phyloP scores from a whole-genome alignment of 192 early-diverging fungal genomes.

The Coemansia sp. region DNA sequence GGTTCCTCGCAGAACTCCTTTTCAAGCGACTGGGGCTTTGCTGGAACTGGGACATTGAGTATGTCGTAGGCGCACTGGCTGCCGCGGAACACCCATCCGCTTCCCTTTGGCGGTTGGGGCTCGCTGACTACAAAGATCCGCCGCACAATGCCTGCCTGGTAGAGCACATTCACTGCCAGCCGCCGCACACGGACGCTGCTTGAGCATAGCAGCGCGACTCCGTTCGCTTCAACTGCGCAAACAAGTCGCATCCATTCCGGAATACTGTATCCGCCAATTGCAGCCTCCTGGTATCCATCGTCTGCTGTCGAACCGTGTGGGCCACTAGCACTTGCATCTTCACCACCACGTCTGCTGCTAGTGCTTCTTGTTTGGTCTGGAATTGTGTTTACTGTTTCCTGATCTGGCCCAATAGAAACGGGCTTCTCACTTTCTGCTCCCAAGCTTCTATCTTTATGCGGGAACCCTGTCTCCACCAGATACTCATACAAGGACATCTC shows the following conservation, averaged over 20 bases:
- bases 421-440: not conserved
- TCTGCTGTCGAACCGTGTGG: not conserved
- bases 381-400: not conserved
- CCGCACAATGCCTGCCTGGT: slow-evolving; percentile 35
- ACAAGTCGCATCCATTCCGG: slow-evolving; percentile 40
- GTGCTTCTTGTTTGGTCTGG: not conserved
- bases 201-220: slow-evolving; percentile 43
- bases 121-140: slow-evolving; percentile 32
- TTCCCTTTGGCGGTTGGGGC: slow-evolving; percentile 17
- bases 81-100: slow-evolving; percentile 29
- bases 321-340: not conserved
- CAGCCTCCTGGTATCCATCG: not conserved
- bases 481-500: slow-evolving; percentile 34
- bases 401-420: not conserved
- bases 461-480: slow-evolving; percentile 9
- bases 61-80: slow-evolving; percentile 43
- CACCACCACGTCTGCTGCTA: not conserved
- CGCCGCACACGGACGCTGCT: slow-evolving; percentile 39
- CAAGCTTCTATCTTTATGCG: not conserved
- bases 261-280: slow-evolving; percentile 22
- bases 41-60: slow-evolving; percentile 35
- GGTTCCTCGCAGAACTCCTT: slow-evolving; percentile 39
- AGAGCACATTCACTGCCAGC: slow-evolving; percentile 39
- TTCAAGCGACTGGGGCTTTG: not conserved
- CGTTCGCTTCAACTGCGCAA: slow-evolving; percentile 44